Base-by-base conservation (phyloP, 1,284 basidiomycete genomes). In the Naganishia cerealis region DNA sequence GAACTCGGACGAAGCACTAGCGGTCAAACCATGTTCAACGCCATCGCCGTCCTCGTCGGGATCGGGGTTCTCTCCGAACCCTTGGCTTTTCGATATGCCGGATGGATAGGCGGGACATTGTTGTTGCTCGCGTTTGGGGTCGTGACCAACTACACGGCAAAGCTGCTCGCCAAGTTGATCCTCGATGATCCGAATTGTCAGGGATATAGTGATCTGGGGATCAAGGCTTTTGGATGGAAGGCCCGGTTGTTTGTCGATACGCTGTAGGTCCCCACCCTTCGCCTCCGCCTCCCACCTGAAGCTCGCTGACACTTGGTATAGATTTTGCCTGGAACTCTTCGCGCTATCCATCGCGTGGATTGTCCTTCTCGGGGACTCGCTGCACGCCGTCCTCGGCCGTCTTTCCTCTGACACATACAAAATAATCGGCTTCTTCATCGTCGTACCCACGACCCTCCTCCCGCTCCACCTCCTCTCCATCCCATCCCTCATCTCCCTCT, bases 1-100 rank as follows among this genome's bases (percentile, higher is more conserved):
- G 82, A 70, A 77, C 75, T 26, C 86, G 90, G 54, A 81, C 85
- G 78, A 88, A 89, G 76, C 71, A 92, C 91, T 1, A 91, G 88
- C 75, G 89, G 89, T 33, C 91, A 93, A 77, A 92, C 90, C 24
- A 81, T 95, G n/a, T 94, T 94, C 82, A 95, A 95, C 75, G 88
- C 90, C 9, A 90, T 89, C 56, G 92, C 91, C 10, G 90, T 93
- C 33, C 82, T 94, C 12, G 83, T 94, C 9, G 93, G 93, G 6
- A 90, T 95, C 71, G 93, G 93, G 2, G 88, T 96, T 83, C 84
- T 95, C 1, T 92, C 91, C 2, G 89, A 94, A 77, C 91, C 93
- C 0, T 83, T 94, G 21, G 92, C 92, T 0, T 93, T 93, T 76
- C 86, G 90, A 1, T 91, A 90, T 73, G 87, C 91, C 0, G 92